Evolutionary conservation across 106 monocot species (phyloP), one percentile per base, ranked within the genome.

Genomic region (Cymbidium sinense): DNA sequence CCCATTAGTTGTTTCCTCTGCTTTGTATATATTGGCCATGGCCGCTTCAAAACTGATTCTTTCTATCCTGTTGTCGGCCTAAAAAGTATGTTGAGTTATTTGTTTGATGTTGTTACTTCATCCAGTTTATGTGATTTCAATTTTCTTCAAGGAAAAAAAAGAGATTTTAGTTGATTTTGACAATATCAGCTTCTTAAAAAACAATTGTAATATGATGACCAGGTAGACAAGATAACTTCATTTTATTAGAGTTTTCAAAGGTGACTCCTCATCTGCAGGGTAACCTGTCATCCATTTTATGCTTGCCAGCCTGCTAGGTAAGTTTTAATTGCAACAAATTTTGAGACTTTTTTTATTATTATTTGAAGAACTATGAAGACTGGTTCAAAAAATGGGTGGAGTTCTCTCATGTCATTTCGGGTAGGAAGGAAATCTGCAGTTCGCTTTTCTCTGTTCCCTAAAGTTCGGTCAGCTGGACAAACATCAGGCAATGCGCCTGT

Each of bases 401-500:
- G 23, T 41, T 83, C 74, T 28, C 10, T 75, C 20, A 75, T 79
- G 78, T 80, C 89, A 50, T 74, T 85, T 69, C 73, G 82, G 5
- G 61, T 89, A 73, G 73, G 80, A 34, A 55, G 80, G 37, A 84
- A 80, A 80, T 82, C 84, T 78, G 9, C 82, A 18, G 43, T 82
- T 21, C 80, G 82, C 28, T 89, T 86, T 78, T 86, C 79, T 50
- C 80, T 89, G 74, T 86, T 89, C 72, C 78, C 86, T 33, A 89
- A 89, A 76, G 80, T 86, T 19, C 79, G 82, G 52, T 84, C 89
- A 75, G 73, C 85, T 70, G 82, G 82, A 50, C 80, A 87, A 76
- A 81, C 87, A 43, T 64, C 77, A 33, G 90, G 90, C 17, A 83
- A 80, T 74, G 72, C 87, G 81, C 90, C 90, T 61, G 90, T 90